Conservation (phyloP, 768 basidiomycete genomes). For the Auriculariales sp. region DNA sequence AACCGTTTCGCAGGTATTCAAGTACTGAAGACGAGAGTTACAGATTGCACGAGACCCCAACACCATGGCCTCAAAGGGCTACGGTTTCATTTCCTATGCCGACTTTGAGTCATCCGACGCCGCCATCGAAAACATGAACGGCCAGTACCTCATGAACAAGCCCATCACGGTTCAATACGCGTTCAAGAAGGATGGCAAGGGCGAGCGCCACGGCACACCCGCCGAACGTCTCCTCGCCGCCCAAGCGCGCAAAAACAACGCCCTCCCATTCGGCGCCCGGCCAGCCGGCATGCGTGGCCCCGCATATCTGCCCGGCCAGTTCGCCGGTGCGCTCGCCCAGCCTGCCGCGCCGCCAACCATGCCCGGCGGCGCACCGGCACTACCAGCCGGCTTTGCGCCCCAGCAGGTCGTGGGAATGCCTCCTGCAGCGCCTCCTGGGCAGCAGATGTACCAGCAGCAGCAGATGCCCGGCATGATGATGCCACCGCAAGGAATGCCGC, state of each 20-base stretch:
- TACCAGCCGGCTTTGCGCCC: constrained; percentile 63
- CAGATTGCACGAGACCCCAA: constrained; percentile 87
- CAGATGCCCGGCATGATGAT: constrained; percentile 11
- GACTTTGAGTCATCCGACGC: constrained; percentile 97
- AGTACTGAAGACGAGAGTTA: constrained; percentile 2
- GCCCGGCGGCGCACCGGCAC: too few species aligned
- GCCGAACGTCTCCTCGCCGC: constrained; percentile 94
- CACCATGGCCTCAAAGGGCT: constrained; percentile 81
- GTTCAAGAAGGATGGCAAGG: constrained; percentile 98
- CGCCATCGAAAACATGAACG: constrained; percentile 93
- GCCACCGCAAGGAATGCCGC: constrained; percentile 5
- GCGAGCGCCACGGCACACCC: constrained; percentile 90
- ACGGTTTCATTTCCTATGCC: constrained; percentile 93
- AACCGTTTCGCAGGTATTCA: neutral
- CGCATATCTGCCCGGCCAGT: constrained; percentile 74
- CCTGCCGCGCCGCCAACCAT: constrained; percentile 68
- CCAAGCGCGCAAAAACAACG: constrained; percentile 92
- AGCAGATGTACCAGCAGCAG: constrained; percentile 14
- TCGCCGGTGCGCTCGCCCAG: constrained; percentile 68
- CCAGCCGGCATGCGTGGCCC: constrained; percentile 59
- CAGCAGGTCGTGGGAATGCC: constrained; percentile 40
- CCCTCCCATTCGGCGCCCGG: constrained; percentile 60
- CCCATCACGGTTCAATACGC: constrained; percentile 95
- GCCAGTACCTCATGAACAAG: constrained; percentile 97
- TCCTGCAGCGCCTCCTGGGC: constrained; percentile 14